Conservation (phyloP, 192 early-diverging fungal genomes). For the Linderina pennispora region DNA sequence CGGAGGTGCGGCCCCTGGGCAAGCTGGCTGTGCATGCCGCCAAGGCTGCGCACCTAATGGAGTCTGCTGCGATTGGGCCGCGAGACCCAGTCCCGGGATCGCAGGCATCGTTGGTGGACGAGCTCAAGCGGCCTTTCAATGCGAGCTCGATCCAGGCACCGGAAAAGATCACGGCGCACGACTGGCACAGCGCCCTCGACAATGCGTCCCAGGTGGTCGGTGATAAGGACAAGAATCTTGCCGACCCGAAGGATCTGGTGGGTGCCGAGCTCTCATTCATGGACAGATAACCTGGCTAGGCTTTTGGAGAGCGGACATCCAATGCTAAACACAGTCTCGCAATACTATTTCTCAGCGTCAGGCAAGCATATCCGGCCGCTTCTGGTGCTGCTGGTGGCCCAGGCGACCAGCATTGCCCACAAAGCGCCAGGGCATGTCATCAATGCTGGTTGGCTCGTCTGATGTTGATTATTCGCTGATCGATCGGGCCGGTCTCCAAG, state of each 20-base stretch:
- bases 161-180: neutral
- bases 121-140: constrained; percentile 17
- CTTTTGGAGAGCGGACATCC: constrained; percentile 86
- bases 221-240: constrained; percentile 1
- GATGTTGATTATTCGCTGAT: constrained; percentile 48
- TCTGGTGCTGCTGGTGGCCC: constrained; percentile 81
- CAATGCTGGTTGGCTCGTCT: constrained; percentile 23
- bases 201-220: constrained; percentile 21
- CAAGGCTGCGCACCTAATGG: constrained; percentile 30
- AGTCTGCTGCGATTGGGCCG: constrained; percentile 27
- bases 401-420: constrained; percentile 72
- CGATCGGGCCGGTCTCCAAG: constrained; percentile 54
- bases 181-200: constrained; percentile 20
- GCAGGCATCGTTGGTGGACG: constrained; percentile 13
- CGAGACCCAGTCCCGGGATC: constrained; percentile 18
- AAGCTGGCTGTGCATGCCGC: constrained; percentile 31
- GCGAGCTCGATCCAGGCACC: constrained; percentile 16
- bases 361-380: constrained; percentile 92
- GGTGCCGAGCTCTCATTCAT: constrained; percentile 81
- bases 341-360: constrained; percentile 82
- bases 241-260: constrained; percentile 55
- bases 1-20: constrained; percentile 30
- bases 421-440: constrained; percentile 37
- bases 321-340: constrained; percentile 78
- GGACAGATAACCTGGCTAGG: constrained; percentile 74